Conservation (phyloP, 2,329 filamentous ascomycete species). For the Fulvia fulva region DNA sequence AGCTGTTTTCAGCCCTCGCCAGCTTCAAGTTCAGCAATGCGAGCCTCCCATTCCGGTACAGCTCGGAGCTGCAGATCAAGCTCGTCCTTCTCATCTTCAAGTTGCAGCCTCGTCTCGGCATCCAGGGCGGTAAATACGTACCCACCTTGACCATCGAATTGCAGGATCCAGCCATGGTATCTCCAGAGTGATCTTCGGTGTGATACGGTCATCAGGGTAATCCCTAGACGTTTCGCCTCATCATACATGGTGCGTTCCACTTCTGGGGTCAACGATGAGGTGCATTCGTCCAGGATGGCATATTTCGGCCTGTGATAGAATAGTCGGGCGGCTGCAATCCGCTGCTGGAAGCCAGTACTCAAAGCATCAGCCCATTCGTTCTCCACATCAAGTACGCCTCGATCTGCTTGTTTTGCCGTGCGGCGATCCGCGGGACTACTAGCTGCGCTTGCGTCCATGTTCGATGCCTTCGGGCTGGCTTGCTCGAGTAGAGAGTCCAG, state of each 20-base stretch:
- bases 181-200: conserved; percentile 92
- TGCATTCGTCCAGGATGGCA: conserved; percentile 96
- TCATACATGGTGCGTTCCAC: conserved; percentile 97
- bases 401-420: conserved; percentile 2
- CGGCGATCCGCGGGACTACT: conserved; percentile 16
- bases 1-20: conserved; percentile 14
- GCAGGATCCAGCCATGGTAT: conserved; percentile 89
- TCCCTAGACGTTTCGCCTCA: conserved; percentile 82
- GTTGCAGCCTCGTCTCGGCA: conserved; percentile 73
- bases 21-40: conserved; percentile 67
- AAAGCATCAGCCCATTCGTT: conserved; percentile 96
- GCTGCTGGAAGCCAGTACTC: conserved; percentile 87
- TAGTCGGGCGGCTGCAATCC: conserved; percentile 90
- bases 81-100: conserved; percentile 97
- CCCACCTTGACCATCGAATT: conserved; percentile 92
- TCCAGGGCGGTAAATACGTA: conserved; percentile 88
- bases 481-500: conserved; percentile 78
- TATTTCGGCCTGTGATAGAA: conserved; percentile 93
- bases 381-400: conserved; percentile 77
- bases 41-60: conserved; percentile 81
- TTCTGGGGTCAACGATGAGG: conserved; percentile 88
- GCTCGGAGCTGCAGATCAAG: conserved; percentile 79
- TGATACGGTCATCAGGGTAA: conserved; percentile 95
- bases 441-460: conserved; percentile 6
- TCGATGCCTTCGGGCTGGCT: conserved; percentile 47